These are phyloP conservation scores for Mimosa bimucronata DNA, from an alignment of 306 rosid genomes.

Conservation along the genomic window DNA sequence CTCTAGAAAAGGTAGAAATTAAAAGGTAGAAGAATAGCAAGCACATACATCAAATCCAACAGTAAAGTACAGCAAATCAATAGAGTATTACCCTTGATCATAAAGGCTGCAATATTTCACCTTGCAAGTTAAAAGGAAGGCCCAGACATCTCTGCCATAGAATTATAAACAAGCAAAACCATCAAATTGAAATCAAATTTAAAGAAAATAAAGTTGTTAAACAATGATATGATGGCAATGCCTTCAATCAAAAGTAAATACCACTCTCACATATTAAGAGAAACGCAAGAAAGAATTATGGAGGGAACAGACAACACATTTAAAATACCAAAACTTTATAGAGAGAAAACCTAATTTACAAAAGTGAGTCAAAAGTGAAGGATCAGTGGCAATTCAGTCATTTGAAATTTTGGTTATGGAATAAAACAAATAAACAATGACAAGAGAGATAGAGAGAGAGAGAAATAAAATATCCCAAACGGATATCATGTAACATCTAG, in stretches of 20 bases:
- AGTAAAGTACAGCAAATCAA: neutral
- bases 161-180: conserved; percentile 44
- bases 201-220: conserved; percentile 15
- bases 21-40: conserved; percentile 22
- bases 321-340: conserved; percentile 13
- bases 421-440: neutral
- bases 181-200: conserved; percentile 15
- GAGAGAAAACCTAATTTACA: conserved; percentile 7
- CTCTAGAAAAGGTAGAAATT: neutral
- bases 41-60: conserved; percentile 24
- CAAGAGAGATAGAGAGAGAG: neutral
- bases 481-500: conserved; percentile 3
- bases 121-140: conserved; percentile 86
- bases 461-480: neutral
- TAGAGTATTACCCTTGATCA: conserved; percentile 86
- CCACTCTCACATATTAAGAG: conserved; percentile 20
- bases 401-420: conserved; percentile 2
- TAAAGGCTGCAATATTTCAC: conserved; percentile 90
- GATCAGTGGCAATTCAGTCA: neutral
- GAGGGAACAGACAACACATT: neutral
- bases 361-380: neutral
- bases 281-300: conserved; percentile 28
- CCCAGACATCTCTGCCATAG: conserved; percentile 91
- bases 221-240: neutral
- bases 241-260: conserved; percentile 3